Conservation (phyloP, 768 basidiomycete genomes). For the Mycena floridula region DNA sequence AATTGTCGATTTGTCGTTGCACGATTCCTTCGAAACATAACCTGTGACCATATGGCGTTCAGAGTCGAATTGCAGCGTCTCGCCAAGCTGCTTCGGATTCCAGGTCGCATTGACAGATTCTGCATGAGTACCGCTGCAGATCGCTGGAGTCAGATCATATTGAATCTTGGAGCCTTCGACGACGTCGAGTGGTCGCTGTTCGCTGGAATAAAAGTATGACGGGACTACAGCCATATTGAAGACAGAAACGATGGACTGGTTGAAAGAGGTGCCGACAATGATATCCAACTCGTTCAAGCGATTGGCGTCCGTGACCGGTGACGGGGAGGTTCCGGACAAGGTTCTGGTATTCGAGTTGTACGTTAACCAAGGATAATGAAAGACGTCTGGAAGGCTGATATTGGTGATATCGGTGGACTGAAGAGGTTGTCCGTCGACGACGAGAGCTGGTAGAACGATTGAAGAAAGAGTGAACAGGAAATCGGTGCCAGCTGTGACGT, state of each 20-base stretch:
- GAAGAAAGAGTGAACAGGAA: conserved; percentile 50
- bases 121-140: too few relatives aligned
- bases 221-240: conserved; percentile 62
- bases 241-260: conserved; percentile 60
- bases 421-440: conserved; percentile 57
- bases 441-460: conserved; percentile 41
- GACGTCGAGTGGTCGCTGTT: conserved; percentile 51
- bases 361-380: conserved; percentile 48
- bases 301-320: conserved; percentile 25
- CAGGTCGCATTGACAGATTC: too few relatives aligned
- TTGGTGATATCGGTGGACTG: conserved; percentile 49
- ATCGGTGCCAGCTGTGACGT: conserved; percentile 53
- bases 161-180: conserved; percentile 43
- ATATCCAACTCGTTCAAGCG: conserved; percentile 44
- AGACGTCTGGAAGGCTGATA: conserved; percentile 54
- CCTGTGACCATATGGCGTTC: too few relatives aligned
- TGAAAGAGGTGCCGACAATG: conserved; percentile 54
- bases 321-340: conserved; percentile 61
- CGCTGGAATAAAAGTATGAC: conserved; percentile 61
- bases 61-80: too few relatives aligned
- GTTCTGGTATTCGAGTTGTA: conserved; percentile 52
- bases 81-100: too few relatives aligned
- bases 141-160: too few relatives aligned
- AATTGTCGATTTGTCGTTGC: too few relatives aligned
- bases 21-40: too few relatives aligned